A percentile compares a stretch with the other conserved stretches of the same genome.
Evolutionary conservation across 2,329 filamentous ascomycete species (phyloP).

Genomic region (Colletotrichum plurivorum): DNA sequence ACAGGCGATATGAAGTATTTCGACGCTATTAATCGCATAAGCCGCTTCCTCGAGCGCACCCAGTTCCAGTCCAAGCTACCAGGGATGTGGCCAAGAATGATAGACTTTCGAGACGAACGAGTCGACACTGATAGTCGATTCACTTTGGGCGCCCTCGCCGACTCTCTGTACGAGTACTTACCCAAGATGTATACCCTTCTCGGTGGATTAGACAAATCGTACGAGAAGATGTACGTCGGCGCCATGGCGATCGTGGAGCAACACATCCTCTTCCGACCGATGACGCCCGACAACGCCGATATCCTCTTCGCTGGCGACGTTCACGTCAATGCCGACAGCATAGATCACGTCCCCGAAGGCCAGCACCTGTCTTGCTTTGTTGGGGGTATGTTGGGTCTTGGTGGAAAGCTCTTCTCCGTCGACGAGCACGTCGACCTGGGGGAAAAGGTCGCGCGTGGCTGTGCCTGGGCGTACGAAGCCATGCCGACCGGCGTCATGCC

Average conservation of each 20-base stretch:
- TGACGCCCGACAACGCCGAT: constrained; percentile 73
- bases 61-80: constrained; percentile 78
- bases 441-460: constrained; percentile 63
- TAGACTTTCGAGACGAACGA: constrained; percentile 70
- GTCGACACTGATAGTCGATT: constrained; percentile 48
- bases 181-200: constrained; percentile 69
- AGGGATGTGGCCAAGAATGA: constrained; percentile 78
- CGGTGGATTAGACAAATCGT: constrained; percentile 67
- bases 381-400: constrained; percentile 66
- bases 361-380: constrained; percentile 66
- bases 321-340: constrained; percentile 40
- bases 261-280: constrained; percentile 74
- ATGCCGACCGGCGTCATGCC: constrained; percentile 67
- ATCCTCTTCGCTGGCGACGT: constrained; percentile 68
- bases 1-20: constrained; percentile 82
- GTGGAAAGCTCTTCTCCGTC: constrained; percentile 58
- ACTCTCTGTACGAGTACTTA: constrained; percentile 59
- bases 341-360: constrained; percentile 48
- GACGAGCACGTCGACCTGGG: constrained; percentile 59
- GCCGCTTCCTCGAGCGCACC: constrained; percentile 73
- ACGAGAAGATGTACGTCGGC: constrained; percentile 69
- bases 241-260: constrained; percentile 69
- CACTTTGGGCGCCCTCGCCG: constrained; percentile 55
- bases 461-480: constrained; percentile 64
- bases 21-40: constrained; percentile 78